Evolutionary conservation across 164 flowering plant species (phyloP).

Genomic region (Chimonanthus praecox): DNA sequence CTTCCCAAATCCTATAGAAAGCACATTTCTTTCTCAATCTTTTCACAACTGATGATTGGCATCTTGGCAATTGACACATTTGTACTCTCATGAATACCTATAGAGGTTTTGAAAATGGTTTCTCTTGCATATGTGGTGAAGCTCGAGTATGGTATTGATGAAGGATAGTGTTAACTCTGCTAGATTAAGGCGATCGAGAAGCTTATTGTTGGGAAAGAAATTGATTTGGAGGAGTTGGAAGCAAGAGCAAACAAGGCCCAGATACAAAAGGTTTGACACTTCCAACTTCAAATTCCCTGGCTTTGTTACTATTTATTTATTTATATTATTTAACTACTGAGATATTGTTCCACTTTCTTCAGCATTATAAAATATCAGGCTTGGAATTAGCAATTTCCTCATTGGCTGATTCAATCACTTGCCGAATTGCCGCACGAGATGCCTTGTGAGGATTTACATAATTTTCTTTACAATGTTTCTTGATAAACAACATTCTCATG

Average conservation of each 20-base stretch:
- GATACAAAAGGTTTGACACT: slow-evolving; percentile 64
- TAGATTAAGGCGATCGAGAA: slow-evolving; percentile 60
- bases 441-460: slow-evolving; percentile 39
- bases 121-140: no score
- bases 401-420: slow-evolving; percentile 73
- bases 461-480: neutral
- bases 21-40: no score
- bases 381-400: slow-evolving; percentile 68
- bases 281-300: neutral
- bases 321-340: neutral
- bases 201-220: slow-evolving; percentile 65
- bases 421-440: slow-evolving; percentile 85
- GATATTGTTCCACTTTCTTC: slow-evolving; percentile 17
- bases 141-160: neutral
- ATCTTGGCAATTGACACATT: neutral
- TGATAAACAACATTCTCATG: no score
- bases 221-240: slow-evolving; percentile 69
- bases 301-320: neutral
- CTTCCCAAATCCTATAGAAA: no score
- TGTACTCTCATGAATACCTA: neutral
- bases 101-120: neutral
- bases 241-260: slow-evolving; percentile 61
- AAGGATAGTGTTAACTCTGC: slow-evolving; percentile 1
- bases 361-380: slow-evolving; percentile 82
- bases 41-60: neutral